A percentile compares a stretch with the other conserved stretches of the same genome.
These are phyloP conservation scores for Cystobasidiaceae sp. DNA, from an alignment of 1,284 basidiomycete genomes.

Conservation along the genomic window DNA sequence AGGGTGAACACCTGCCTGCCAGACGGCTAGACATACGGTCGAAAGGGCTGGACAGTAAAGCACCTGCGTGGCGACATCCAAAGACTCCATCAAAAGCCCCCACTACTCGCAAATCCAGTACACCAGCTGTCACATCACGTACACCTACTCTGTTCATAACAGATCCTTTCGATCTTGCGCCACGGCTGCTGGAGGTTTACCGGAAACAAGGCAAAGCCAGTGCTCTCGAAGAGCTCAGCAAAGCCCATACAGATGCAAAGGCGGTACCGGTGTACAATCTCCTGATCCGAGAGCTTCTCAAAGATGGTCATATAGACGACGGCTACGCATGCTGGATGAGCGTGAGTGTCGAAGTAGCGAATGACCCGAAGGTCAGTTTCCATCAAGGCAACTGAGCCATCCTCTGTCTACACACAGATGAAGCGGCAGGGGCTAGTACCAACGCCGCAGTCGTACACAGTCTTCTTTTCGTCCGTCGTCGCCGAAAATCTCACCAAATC, in stretches of 20 bases:
- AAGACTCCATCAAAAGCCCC: no score
- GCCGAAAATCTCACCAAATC: neutral
- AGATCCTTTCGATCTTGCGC: slow-evolving; percentile 14
- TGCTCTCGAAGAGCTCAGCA: slow-evolving; percentile 4
- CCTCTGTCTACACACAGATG: slow-evolving; percentile 4
- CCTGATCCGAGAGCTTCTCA: neutral
- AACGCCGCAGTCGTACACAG: slow-evolving; percentile 18
- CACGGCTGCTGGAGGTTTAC: neutral
- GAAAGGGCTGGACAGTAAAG: no score
- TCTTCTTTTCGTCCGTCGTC: slow-evolving; percentile 14
- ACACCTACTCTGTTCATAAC: no score
- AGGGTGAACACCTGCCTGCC: no score
- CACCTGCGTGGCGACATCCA: no score
- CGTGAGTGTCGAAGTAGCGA: neutral
- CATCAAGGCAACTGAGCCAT: no score
- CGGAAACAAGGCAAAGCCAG: neutral
- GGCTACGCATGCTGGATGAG: slow-evolving; percentile 27
- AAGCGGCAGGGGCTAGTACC: slow-evolving; percentile 13
- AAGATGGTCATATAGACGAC: neutral
- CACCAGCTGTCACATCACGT: no score
- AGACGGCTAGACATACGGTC: no score
- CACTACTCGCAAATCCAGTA: no score
- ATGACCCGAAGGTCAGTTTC: no score
- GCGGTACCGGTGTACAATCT: slow-evolving; percentile 22
- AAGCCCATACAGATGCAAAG: neutral